A percentile compares a stretch with the other conserved stretches of the same genome.
phyloP scores from a whole-genome alignment of 768 basidiomycete species.

The Rhodotorula babjevae region DNA sequence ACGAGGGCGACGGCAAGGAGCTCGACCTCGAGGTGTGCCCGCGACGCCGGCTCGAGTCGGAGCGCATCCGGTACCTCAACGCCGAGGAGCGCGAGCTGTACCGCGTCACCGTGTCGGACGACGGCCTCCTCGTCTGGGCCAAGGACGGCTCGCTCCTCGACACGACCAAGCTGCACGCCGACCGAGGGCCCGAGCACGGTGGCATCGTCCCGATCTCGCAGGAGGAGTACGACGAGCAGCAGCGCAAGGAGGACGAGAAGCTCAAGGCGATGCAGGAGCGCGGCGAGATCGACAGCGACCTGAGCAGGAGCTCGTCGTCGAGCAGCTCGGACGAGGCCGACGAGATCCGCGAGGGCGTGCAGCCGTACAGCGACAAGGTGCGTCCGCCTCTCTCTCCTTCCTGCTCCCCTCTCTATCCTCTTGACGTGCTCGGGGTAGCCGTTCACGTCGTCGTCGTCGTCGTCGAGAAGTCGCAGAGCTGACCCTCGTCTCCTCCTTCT shows the following conservation, averaged over 20 bases:
- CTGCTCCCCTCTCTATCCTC: conserved; percentile 2
- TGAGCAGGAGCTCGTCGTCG: conserved; percentile 10
- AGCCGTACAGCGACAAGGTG: conserved; percentile 36
- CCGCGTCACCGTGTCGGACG: conserved; percentile 44
- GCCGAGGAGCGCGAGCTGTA: conserved; percentile 48
- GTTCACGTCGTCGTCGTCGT: neutral
- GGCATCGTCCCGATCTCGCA: conserved; percentile 45
- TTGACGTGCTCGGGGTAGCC: too few species aligned
- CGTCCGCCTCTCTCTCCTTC: too few species aligned
- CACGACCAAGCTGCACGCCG: conserved; percentile 43
- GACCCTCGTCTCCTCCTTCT: too few species aligned
- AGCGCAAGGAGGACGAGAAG: conserved; percentile 40
- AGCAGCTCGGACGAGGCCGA: conserved; percentile 27
- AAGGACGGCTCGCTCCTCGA: conserved; percentile 41
- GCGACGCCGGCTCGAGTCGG: conserved; percentile 47
- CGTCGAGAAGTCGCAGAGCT: neutral
- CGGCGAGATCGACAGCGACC: conserved; percentile 3
- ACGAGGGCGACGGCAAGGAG: conserved; percentile 47
- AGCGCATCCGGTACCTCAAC: conserved; percentile 44
- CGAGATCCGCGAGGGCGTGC: conserved; percentile 14
- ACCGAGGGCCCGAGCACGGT: conserved; percentile 42
- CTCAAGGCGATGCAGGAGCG: conserved; percentile 17
- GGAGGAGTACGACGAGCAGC: conserved; percentile 37
- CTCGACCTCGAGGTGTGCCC: conserved; percentile 46
- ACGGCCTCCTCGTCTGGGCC: conserved; percentile 41